phyloP scores from a whole-genome alignment of 208 protist species.

The Trichomonas gallinae region DNA sequence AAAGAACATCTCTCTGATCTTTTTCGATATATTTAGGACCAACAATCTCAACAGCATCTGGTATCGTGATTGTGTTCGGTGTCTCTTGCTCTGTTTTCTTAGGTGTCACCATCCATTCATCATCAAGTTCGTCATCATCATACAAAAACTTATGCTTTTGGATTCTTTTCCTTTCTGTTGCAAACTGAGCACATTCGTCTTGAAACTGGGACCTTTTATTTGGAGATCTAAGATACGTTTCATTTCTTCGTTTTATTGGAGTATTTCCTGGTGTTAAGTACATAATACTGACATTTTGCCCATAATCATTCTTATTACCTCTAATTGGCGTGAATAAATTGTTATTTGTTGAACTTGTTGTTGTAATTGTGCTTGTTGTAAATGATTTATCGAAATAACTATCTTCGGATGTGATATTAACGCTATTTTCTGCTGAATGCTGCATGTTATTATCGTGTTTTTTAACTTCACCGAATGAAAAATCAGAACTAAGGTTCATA shows the following conservation, averaged over 20 bases:
- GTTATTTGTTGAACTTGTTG: too few species aligned
- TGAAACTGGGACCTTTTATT: background rate
- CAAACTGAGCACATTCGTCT: background rate
- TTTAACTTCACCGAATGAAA: background rate
- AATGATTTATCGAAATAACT: background rate
- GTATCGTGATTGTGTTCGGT: background rate
- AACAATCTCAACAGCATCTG: background rate
- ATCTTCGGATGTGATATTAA: background rate
- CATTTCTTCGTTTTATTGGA: background rate
- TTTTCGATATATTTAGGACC: background rate
- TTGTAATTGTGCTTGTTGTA: too few species aligned
- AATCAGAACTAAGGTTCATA: background rate
- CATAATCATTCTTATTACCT: too few species aligned
- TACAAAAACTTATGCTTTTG: background rate
- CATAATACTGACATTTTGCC: too few species aligned
- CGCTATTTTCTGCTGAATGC: background rate
- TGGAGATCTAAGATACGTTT: background rate
- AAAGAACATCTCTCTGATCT: background rate
- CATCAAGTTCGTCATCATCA: background rate
- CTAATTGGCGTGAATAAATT: too few species aligned
- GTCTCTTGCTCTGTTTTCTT: background rate
- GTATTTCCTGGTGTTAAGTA: background rate
- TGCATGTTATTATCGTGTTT: background rate
- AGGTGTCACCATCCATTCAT: background rate
- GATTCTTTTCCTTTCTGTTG: background rate